Base-by-base conservation (phyloP, 2,329 filamentous ascomycete genomes). In the Aspergillus hiratsukae region DNA sequence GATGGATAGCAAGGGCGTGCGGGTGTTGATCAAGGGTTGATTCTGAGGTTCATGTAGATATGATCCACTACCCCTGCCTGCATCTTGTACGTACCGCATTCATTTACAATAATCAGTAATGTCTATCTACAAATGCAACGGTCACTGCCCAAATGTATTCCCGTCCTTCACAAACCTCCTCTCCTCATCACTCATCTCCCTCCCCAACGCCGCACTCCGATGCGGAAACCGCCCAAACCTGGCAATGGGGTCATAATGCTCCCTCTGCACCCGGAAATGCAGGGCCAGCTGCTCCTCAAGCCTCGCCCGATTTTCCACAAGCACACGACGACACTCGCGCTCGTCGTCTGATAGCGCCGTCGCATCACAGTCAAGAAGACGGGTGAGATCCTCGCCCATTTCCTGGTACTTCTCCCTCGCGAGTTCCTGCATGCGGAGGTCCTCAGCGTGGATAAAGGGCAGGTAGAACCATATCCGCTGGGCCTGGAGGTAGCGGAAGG, bases 381-480 rank as follows among this genome's bases (percentile, higher is more conserved):
- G 27, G 9, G 21, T 21, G 29, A 57, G 6, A 54, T 57, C 55
- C 11, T 25, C 55, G 23, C 28, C 48, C 51, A 51, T 54, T 11
- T 57, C 51, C 3, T 3, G 17, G 25, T 57, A 57, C 7, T 46
- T 46, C 17, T 48, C 29, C 3, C 50, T 11, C 6, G 28, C 28
- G 2, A 57, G 29, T 2, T 57, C 46, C 52, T 57, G 55, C 10
- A 53, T 35, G 3, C 23, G 9, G 11, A 54, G 7, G 27, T 51
- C 48, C 27, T 57, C 55, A 1, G 55, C 80, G 67, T 88, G 85
- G 76, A 82, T 79, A 5, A 87, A 69, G 0, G 85, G 83, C 63
- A 87, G 70, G 63, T 80, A 80, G 64, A 87, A 82, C 83, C 84
- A 88, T 21, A 71, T 69, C 1, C 81, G 76, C 48, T 78, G 76